Percentiles rank a stretch among this genome's conserved stretches.
Evolutionary conservation across 1,284 basidiomycete species (phyloP).

Genomic region (Ceraceosorus guamensis): DNA sequence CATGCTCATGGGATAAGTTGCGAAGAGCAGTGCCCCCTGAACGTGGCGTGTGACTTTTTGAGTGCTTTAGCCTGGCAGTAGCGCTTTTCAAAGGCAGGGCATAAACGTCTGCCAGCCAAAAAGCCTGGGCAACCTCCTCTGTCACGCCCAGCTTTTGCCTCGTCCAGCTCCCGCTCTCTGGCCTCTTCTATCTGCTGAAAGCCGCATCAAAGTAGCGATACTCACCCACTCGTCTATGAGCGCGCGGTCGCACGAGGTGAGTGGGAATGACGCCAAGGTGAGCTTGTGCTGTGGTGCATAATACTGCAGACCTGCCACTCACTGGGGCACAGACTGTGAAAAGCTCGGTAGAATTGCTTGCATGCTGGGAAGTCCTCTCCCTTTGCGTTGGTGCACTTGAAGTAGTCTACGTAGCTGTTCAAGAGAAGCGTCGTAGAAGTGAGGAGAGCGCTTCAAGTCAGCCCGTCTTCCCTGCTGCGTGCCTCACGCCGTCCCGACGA

Average conservation of each 20-base stretch:
- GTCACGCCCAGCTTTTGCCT: no score
- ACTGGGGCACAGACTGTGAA: conserved; percentile 97
- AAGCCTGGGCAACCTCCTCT: no score
- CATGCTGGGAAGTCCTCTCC: conserved; percentile 96
- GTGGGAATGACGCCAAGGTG: not conserved
- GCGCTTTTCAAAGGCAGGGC: not conserved
- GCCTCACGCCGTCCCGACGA: not conserved
- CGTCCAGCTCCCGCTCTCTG: no score
- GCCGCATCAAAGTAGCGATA: no score
- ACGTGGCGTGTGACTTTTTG: no score
- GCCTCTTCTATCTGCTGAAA: no score
- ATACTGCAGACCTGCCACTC: conserved; percentile 53
- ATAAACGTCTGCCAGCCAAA: not conserved
- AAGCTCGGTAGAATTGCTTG: conserved; percentile 97
- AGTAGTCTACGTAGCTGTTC: conserved; percentile 61
- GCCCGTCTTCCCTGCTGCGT: conserved; percentile 3
- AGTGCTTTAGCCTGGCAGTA: no score
- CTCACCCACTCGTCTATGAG: conserved; percentile 43
- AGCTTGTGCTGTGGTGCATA: not conserved
- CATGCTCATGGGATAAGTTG: no score
- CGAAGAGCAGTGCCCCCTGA: no score
- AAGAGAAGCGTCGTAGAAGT: not conserved
- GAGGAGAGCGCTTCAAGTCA: not conserved
- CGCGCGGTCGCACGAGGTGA: not conserved
- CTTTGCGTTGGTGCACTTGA: conserved; percentile 93